Conservation (phyloP, 805 yeast species). For the Zygoascus bituminiphila region DNA sequence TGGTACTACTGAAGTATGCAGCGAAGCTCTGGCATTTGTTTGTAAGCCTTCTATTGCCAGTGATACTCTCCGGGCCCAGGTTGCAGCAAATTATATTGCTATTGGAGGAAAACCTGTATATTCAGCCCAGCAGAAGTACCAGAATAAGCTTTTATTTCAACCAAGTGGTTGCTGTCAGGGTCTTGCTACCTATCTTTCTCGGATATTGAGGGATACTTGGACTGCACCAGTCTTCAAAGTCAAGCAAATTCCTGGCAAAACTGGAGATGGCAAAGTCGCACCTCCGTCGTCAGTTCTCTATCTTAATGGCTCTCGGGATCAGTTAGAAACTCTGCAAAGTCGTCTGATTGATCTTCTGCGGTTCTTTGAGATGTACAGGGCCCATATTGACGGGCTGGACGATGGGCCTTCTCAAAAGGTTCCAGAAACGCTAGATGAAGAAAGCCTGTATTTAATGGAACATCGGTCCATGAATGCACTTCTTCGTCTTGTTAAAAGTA, state of each 20-base stretch:
- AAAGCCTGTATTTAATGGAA: conserved; percentile 38
- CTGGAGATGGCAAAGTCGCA: conserved; percentile 12
- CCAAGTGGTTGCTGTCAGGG: conserved; percentile 91
- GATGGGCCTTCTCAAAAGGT: conserved; percentile 19
- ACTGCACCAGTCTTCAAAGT: conserved; percentile 50
- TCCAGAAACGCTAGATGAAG: conserved; percentile 5
- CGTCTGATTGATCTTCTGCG: conserved; percentile 27
- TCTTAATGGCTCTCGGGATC: conserved; percentile 15
- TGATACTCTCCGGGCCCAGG: conserved; percentile 14
- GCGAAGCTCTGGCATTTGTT: conserved; percentile 77
- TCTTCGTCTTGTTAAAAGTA: conserved; percentile 61
- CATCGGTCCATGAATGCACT: conserved; percentile 79
- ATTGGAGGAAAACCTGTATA: conserved; percentile 27
- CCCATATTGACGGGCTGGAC: conserved; percentile 37
- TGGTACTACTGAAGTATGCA: conserved; percentile 85
- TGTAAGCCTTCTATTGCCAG: conserved; percentile 36
- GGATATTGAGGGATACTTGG: conserved; percentile 80
- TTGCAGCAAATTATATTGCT: conserved; percentile 28
- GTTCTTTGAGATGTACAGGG: conserved; percentile 37
- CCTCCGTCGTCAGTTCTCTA: not conserved
- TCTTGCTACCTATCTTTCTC: conserved; percentile 64
- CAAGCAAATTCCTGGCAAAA: conserved; percentile 7
- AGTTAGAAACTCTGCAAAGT: conserved; percentile 25
- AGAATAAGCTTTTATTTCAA: conserved; percentile 40
- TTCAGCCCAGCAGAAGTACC: not conserved